Conservation (phyloP, 1,139 yeast species). For the Nakaseomyces nivariensis region DNA sequence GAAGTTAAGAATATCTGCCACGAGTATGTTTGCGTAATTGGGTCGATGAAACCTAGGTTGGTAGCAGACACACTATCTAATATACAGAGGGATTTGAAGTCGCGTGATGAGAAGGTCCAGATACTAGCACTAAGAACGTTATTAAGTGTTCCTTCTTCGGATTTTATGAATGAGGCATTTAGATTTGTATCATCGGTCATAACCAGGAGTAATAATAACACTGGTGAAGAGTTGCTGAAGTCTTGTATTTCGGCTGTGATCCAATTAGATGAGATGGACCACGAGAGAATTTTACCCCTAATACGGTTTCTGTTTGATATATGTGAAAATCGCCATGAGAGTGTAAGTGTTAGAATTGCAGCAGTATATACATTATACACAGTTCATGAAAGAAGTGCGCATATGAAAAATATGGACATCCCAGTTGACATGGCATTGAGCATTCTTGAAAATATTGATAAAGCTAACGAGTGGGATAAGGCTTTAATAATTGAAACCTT, state of each 20-base stretch:
- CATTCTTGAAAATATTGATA: slow-evolving; percentile 17
- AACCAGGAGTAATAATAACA: slow-evolving; percentile 15
- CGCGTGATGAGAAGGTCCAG: slow-evolving; percentile 35
- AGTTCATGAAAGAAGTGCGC: slow-evolving; percentile 44
- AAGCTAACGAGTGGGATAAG: slow-evolving; percentile 67
- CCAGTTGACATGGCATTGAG: slow-evolving; percentile 15
- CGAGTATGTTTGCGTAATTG: slow-evolving; percentile 52
- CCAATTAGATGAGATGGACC: slow-evolving; percentile 52
- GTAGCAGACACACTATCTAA: slow-evolving; percentile 49
- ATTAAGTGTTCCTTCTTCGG: slow-evolving; percentile 46
- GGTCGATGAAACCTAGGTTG: slow-evolving; percentile 46
- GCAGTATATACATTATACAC: slow-evolving; percentile 62
- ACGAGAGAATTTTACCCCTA: slow-evolving; percentile 34
- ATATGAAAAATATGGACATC: slow-evolving; percentile 28
- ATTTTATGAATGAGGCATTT: slow-evolving; percentile 40
- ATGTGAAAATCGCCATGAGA: slow-evolving; percentile 34
- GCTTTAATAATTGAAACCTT: slow-evolving; percentile 59
- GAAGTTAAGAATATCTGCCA: slow-evolving; percentile 65
- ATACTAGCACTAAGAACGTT: slow-evolving; percentile 57
- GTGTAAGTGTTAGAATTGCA: slow-evolving; percentile 47
- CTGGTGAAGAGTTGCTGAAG: slow-evolving; percentile 48
- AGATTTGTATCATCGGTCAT: slow-evolving; percentile 24
- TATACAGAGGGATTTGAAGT: slow-evolving; percentile 42
- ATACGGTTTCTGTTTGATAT: slow-evolving; percentile 40
- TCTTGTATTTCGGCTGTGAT: slow-evolving; percentile 65